Evolutionary conservation across 148 eudicot species (phyloP), one percentile per base, ranked within the genome.

Genomic region (Amaranthus hypochondriacus): DNA sequence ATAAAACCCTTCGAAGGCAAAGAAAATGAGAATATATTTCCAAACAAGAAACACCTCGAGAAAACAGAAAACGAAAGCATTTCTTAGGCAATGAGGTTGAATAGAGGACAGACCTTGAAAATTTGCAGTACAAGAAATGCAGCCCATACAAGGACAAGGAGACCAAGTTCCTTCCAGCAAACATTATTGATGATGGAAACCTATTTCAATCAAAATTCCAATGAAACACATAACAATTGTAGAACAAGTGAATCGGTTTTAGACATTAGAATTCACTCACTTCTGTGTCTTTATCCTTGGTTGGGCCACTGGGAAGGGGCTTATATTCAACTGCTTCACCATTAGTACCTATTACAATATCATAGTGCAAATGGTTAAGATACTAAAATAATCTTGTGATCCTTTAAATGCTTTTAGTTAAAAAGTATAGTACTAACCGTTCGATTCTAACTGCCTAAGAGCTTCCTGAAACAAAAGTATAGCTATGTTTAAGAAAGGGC

Each of bases 81-180:
- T 28, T 28, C 39, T 0, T 28, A 28, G 39, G 39, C 39, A 28
- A 28, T 28, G 39, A 28, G 39, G 39, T 28, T 28, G 39, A 28
- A 28, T 28, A 55, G 18, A 59, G 44, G 48, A 53, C 55, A 12
- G 78, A 87, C 98, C 98, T 91, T 93, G 43, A 78, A 62, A 75
- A 91, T 81, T 80, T 93, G 98, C 77, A 93, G 69, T 7, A 79
- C 83, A 48, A 93, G 92, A 83, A 89, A 91, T 28, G 91, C 82
- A 49, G 86, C 56, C 98, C 98, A 93, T 69, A 93, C 98, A 62
- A 84, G 84, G 75, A 61, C 14, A 56, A 93, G 97, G 65, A 93
- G 94, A 79, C 95, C 91, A 48, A 84, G 77, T 78, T 93, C 95
- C 80, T 88, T 93, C 97, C 97, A 91, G 82, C 77, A 85, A 76